These are phyloP conservation scores for Westerdykella sp. DNA, from an alignment of 2,329 filamentous ascomycete species.

Conservation along the genomic window DNA sequence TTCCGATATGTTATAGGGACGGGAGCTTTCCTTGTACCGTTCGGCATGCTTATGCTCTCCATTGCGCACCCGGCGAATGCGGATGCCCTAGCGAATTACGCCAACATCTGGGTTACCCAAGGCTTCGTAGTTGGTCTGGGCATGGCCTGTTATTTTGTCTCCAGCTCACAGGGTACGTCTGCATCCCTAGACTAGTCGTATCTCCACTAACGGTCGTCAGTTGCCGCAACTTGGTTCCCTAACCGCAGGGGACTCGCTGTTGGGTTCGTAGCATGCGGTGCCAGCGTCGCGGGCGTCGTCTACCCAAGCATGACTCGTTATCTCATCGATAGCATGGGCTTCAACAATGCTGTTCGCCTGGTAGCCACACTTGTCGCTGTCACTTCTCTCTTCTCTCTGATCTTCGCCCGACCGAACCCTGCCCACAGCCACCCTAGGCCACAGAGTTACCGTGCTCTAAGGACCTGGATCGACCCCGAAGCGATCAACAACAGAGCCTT, in stretches of 20 bases:
- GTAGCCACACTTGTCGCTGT: conserved; percentile 38
- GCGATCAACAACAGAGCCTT: conserved; percentile 42
- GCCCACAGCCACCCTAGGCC: conserved; percentile 34
- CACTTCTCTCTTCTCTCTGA: conserved; percentile 39
- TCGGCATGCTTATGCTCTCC: conserved; percentile 43
- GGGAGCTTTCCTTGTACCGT: conserved; percentile 39
- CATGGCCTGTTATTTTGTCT: conserved; percentile 50
- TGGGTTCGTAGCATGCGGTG: conserved; percentile 47
- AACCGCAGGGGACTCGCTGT: conserved; percentile 44
- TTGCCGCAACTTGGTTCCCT: conserved; percentile 47
- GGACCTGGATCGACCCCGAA: conserved; percentile 41
- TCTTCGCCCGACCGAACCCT: conserved; percentile 42
- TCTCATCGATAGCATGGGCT: conserved; percentile 39
- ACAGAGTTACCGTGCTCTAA: conserved; percentile 34
- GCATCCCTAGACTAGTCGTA: neutral
- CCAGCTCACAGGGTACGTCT: conserved; percentile 44
- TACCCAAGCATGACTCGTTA: conserved; percentile 45
- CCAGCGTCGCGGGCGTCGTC: conserved; percentile 42
- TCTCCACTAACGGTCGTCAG: conserved; percentile 24
- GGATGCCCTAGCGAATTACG: conserved; percentile 36
- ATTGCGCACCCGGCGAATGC: conserved; percentile 36
- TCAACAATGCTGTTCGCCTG: conserved; percentile 41
- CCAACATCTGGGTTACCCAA: conserved; percentile 43
- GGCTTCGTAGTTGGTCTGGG: conserved; percentile 44
- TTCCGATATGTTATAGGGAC: conserved; percentile 35